These are phyloP conservation scores for Martiniozyma asiatica DNA, from an alignment of 1,139 yeast genomes.

Conservation along the genomic window DNA sequence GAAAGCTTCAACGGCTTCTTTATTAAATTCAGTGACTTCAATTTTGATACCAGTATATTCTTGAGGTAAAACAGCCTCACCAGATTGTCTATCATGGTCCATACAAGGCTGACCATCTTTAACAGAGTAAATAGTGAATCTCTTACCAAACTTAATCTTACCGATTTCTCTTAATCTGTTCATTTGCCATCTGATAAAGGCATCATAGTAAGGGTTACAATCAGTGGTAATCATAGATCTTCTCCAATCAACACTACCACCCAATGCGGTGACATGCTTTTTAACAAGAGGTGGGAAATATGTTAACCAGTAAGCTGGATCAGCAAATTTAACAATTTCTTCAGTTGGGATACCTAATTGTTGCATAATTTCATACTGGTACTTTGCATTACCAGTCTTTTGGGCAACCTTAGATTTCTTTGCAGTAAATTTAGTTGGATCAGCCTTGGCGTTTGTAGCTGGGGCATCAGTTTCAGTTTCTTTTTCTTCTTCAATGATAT, in stretches of 20 bases:
- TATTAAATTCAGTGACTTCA: conserved; percentile 44
- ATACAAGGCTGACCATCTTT: conserved; percentile 99
- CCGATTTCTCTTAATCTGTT: conserved; percentile 75
- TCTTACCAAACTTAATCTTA: conserved; percentile 94
- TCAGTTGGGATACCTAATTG: conserved; percentile 80
- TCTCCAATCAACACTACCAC: conserved; percentile 98
- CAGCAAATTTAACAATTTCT: conserved; percentile 80
- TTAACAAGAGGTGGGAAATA: conserved; percentile 88
- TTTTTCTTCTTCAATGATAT: conserved; percentile 24
- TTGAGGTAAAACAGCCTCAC: conserved; percentile 96
- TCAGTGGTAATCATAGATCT: conserved; percentile 93
- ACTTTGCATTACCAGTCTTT: conserved; percentile 87
- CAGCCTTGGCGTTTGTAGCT: conserved; percentile 36
- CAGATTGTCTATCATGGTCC: conserved; percentile 96
- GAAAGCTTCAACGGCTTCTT: conserved; percentile 40
- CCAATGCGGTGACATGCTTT: conserved; percentile 68
- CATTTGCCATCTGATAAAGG: conserved; percentile 95
- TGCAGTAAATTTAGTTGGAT: conserved; percentile 82
- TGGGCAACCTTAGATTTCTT: conserved; percentile 89
- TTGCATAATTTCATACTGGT: conserved; percentile 91
- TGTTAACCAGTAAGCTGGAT: conserved; percentile 76
- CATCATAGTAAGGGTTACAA: conserved; percentile 87
- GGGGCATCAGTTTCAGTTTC: conserved; percentile 54
- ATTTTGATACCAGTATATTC: conserved; percentile 93
- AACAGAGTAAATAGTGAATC: conserved; percentile 94